These are phyloP conservation scores for Fusarium sp. DNA, from an alignment of 2,329 filamentous ascomycete genomes.

Conservation along the genomic window DNA sequence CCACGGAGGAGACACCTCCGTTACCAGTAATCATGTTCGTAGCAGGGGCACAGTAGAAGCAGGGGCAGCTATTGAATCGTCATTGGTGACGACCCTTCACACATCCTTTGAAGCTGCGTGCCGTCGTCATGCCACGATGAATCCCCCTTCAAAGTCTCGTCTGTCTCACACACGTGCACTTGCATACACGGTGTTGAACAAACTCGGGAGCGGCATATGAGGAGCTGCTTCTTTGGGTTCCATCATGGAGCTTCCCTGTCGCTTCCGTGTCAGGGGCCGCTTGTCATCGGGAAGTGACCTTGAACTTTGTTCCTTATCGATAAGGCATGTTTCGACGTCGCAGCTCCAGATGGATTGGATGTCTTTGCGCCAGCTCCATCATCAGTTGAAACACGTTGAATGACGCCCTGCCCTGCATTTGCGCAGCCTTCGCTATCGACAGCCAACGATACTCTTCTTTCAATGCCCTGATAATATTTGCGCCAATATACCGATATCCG, in stretches of 20 bases:
- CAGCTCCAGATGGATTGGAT: constrained; percentile 10
- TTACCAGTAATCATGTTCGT: not conserved
- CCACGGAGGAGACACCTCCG: not conserved
- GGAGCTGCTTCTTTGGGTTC: constrained; percentile 13
- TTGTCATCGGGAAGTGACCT: not conserved
- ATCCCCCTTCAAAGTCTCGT: constrained; percentile 1
- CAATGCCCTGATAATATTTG: constrained; percentile 26
- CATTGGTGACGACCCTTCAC: not conserved
- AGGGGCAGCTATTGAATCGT: constrained; percentile 1
- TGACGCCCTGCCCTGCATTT: not conserved
- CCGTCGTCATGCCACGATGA: constrained; percentile 3
- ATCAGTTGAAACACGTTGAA: constrained; percentile 5
- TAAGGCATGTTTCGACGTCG: constrained; percentile 33
- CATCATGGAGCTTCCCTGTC: constrained; percentile 18
- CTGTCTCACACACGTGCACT: constrained; percentile 23
- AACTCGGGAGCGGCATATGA: constrained; percentile 17
- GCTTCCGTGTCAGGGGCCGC: constrained; percentile 1
- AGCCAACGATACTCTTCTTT: not conserved
- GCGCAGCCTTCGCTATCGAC: constrained; percentile 5
- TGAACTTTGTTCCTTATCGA: constrained; percentile 35
- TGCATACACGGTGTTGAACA: constrained; percentile 17
- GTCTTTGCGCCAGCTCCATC: constrained; percentile 19
- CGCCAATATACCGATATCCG: constrained; percentile 9
- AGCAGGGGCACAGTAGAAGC: not conserved
- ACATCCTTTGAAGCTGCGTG: not conserved